Evolutionary conservation across 768 basidiomycete genomes (phyloP).

Genomic region (Termitomyces sp.): DNA sequence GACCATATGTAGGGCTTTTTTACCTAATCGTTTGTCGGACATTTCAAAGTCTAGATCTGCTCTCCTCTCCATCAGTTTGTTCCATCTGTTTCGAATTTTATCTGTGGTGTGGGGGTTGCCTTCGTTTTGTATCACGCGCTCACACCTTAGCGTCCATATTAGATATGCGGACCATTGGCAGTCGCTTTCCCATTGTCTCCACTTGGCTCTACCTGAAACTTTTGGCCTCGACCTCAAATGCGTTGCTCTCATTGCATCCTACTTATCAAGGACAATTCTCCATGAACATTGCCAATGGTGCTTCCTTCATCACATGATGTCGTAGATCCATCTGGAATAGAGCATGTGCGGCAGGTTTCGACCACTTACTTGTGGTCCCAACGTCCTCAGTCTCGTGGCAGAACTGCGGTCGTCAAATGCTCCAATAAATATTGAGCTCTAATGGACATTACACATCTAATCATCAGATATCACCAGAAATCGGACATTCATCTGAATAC

Average conservation of each 20-base stretch:
- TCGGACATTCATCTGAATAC: neutral
- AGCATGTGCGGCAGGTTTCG: conserved; percentile 13
- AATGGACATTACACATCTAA: neutral
- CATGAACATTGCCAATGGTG: conserved; percentile 13
- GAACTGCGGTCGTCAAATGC: conserved; percentile 13
- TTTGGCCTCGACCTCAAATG: conserved; percentile 25
- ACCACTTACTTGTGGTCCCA: neutral
- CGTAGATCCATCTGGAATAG: conserved; percentile 19
- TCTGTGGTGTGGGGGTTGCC: no score
- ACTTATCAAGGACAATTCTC: conserved; percentile 32
- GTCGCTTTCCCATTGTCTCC: conserved; percentile 27
- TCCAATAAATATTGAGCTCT: conserved; percentile 11
- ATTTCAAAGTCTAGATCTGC: no score
- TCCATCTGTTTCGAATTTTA: no score
- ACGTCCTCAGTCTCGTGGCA: conserved; percentile 13
- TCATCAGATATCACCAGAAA: neutral
- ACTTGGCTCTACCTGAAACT: conserved; percentile 26
- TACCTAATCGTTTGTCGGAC: no score
- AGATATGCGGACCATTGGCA: conserved; percentile 11
- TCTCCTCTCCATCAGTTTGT: no score
- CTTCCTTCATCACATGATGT: conserved; percentile 4
- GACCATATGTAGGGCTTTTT: no score
- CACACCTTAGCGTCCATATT: no score
- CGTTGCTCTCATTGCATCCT: conserved; percentile 23
- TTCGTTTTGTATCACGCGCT: no score